Percentiles rank a stretch among this genome's conserved stretches.
Conservation (phyloP, 2,329 filamentous ascomycete species). For the Trichoderma harzianum region DNA sequence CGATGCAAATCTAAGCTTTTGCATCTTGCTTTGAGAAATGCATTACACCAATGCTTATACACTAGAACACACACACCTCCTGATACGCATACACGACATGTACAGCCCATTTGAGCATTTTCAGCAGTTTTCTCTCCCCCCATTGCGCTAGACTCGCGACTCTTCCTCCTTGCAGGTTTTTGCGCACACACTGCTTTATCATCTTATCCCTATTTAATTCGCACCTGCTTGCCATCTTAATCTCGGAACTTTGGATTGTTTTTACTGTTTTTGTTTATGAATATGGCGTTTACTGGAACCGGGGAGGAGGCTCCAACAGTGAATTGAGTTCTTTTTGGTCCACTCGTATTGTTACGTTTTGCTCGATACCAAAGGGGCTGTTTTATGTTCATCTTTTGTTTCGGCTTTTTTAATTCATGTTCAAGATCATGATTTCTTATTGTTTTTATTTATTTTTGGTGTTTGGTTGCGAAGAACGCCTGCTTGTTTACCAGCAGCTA, state of each 20-base stretch:
- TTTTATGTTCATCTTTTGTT: background rate
- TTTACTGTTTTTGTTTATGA: conserved; percentile 4
- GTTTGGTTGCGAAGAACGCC: background rate
- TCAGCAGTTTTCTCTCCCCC: background rate
- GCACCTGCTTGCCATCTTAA: conserved; percentile 11
- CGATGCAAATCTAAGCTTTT: conserved; percentile 23
- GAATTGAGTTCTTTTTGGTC: background rate
- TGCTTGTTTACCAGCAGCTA: background rate
- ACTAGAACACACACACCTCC: background rate
- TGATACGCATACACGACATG: background rate
- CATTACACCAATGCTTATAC: background rate
- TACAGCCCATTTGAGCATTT: conserved; percentile 4
- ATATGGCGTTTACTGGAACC: conserved; percentile 4
- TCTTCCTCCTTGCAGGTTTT: too few species aligned
- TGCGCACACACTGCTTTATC: background rate
- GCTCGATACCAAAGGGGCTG: conserved; percentile 17
- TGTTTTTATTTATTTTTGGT: background rate
- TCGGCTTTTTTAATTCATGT: background rate
- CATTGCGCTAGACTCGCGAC: background rate
- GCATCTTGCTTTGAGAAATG: background rate
- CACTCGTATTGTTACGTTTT: background rate
- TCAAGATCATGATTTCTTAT: background rate
- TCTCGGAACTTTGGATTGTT: background rate
- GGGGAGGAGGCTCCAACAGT: background rate
- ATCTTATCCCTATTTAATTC: conserved; percentile 9